Evolutionary conservation across 2,329 filamentous ascomycete genomes (phyloP), one percentile per base, ranked within the genome.

Genomic region (Ramichloridium luteum): DNA sequence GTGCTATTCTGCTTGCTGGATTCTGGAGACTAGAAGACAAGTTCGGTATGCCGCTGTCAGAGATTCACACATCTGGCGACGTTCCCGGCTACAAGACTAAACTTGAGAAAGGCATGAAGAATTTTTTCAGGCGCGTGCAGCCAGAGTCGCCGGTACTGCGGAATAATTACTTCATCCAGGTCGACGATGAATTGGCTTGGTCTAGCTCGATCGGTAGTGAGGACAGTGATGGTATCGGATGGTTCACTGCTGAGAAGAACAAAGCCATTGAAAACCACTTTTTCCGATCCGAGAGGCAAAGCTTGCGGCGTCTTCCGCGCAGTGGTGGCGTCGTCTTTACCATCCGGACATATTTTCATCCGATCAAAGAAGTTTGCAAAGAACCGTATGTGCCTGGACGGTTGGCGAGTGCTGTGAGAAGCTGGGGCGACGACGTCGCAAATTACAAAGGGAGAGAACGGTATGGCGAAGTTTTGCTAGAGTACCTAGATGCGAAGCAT

Each of bases 131-230:
- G 0, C 62, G 83, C 0, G 55, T 90, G 0, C 67, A 70, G 48
- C 77, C 78, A 1, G 74, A 83, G 25, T 71, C 73, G 27, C 68
- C 74, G 0, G 70, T 80, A 14, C 45, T 74, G 13, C 65, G 82
- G 36, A 83, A 86, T 52, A 88, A 90, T 52, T 92, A 90, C 57
- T 92, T 92, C 60, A 70, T 92, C 40, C 83, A 92, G 57, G 81
- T 90, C 1, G 83, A 92, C 49, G 80, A 85, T 35, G 58, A 68
- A 4, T 62, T 93, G 1, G 64, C 78, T 1, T 92, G 83, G 83
- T 81, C 76, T 37, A 60, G 65, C 47, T 81, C 74, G 46, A 86
- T 92, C 43, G 83, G 83, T 0, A 46, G 59, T 11, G 84, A 92
- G 55, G 80, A 92, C 50, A 14, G 20, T 9, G 57, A 61, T 0